Evolutionary conservation across 139 green algal species (phyloP).

Genomic region (Chlorella vulgaris): DNA sequence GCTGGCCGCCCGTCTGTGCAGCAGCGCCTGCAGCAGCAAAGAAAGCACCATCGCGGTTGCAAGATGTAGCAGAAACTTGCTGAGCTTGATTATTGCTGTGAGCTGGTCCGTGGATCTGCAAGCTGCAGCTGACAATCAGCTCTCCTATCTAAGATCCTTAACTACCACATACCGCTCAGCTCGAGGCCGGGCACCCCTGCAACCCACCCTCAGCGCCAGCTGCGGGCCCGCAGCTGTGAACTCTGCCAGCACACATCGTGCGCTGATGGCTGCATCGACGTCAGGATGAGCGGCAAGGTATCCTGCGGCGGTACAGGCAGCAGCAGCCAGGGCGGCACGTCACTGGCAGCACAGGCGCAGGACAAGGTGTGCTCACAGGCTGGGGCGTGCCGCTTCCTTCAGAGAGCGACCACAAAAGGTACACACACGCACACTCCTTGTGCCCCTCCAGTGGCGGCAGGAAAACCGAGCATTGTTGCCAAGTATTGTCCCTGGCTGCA

Average conservation of each 20-base stretch:
- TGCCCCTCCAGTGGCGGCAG: not conserved
- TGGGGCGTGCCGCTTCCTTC: not conserved
- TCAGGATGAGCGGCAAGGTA: conserved; percentile 2
- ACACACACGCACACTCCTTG: too few species aligned
- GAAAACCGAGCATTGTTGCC: not conserved
- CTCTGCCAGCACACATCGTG: conserved; percentile 18
- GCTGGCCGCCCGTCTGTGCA: not conserved
- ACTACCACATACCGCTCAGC: not conserved
- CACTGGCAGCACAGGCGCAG: not conserved
- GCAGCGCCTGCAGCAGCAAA: conserved; percentile 22
- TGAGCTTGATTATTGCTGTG: not conserved
- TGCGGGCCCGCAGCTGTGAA: not conserved
- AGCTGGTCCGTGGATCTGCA: too few species aligned
- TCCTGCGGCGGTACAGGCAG: not conserved
- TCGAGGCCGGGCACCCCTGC: not conserved
- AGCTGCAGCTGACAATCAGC: too few species aligned
- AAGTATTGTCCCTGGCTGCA: not conserved
- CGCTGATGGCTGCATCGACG: conserved; percentile 6
- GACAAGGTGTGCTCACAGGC: not conserved
- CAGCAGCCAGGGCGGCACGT: not conserved
- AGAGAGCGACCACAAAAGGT: not conserved
- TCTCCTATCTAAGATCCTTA: too few species aligned
- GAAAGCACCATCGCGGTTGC: not conserved
- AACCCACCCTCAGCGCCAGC: conserved; percentile 16
- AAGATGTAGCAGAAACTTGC: not conserved